Evolutionary conservation across 352 stramenopile genomes (phyloP).

Genomic region (Globisporangium cylindrosporum): DNA sequence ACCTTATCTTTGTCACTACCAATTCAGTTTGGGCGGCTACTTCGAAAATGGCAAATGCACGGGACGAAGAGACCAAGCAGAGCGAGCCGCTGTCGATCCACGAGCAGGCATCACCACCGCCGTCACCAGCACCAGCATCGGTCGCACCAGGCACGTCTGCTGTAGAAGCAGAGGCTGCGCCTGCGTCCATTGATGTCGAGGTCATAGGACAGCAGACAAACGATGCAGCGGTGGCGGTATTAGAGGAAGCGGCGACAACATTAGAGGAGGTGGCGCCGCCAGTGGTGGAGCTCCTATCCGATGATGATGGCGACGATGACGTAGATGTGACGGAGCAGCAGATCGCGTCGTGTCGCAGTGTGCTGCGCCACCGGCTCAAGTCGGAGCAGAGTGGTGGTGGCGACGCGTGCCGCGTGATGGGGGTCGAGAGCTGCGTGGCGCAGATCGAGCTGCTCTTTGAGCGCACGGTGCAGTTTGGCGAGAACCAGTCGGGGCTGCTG

Average conservation of each 20-base stretch:
- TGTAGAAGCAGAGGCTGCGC: background rate
- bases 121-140: background rate
- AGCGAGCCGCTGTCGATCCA: constrained; percentile 3
- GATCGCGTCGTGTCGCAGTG: constrained; percentile 34
- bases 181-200: background rate
- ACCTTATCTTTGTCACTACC: too few relatives aligned
- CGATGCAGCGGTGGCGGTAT: background rate
- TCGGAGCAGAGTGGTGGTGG: constrained; percentile 14
- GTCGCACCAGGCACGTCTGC: background rate
- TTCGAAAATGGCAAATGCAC: background rate
- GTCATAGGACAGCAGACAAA: constrained; percentile 20
- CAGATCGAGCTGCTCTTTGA: constrained; percentile 63
- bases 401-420: constrained; percentile 18
- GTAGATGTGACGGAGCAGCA: constrained; percentile 22
- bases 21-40: too few relatives aligned
- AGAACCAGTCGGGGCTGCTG: constrained; percentile 79
- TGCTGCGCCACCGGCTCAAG: constrained; percentile 39
- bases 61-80: constrained; percentile 17
- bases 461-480: constrained; percentile 60
- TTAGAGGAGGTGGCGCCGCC: background rate
- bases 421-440: constrained; percentile 20
- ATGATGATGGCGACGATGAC: background rate
- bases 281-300: background rate
- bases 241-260: background rate
- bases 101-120: background rate